Percentiles rank a stretch among this genome's conserved stretches.
Evolutionary conservation across 2,329 filamentous ascomycete species (phyloP).

Genomic region (Microcera coccophila): DNA sequence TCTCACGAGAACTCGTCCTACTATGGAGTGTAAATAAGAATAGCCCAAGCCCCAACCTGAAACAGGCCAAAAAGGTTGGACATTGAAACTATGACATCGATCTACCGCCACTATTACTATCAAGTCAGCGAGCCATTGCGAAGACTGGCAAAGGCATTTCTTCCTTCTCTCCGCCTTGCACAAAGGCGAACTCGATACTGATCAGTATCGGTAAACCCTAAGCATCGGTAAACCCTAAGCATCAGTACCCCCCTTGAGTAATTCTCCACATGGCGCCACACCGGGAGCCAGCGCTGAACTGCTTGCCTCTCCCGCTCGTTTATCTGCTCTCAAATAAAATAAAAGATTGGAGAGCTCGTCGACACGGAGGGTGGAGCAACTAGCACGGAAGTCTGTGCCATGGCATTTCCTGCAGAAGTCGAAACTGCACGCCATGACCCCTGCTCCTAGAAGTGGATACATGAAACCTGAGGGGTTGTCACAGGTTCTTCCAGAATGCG

Average conservation of each 20-base stretch:
- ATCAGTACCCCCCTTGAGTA: too few species aligned
- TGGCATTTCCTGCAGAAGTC: conserved; percentile 14
- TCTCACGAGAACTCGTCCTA: too few species aligned
- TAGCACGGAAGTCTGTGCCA: conserved; percentile 7
- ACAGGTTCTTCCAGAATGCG: conserved; percentile 26
- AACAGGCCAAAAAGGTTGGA: too few species aligned
- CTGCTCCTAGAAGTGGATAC: conserved; percentile 17
- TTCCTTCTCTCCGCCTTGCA: conserved; percentile 4
- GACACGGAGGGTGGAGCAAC: background rate
- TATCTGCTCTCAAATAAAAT: background rate
- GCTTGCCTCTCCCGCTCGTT: background rate
- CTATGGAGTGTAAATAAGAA: too few species aligned
- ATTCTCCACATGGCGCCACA: background rate
- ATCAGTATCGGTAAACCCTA: conserved; percentile 1
- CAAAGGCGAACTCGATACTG: conserved; percentile 8
- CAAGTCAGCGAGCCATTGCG: background rate
- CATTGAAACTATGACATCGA: conserved; percentile 10
- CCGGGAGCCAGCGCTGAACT: background rate
- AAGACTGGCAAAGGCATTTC: conserved; percentile 2
- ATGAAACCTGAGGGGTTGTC: conserved; percentile 22
- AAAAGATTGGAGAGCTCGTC: background rate
- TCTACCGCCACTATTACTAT: conserved; percentile 8
- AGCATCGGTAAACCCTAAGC: background rate
- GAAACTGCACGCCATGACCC: conserved; percentile 19
- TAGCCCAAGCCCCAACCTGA: too few species aligned